These are phyloP conservation scores for Ganoderma leucocontextum DNA, from an alignment of 1,284 basidiomycete genomes.

Conservation along the genomic window DNA sequence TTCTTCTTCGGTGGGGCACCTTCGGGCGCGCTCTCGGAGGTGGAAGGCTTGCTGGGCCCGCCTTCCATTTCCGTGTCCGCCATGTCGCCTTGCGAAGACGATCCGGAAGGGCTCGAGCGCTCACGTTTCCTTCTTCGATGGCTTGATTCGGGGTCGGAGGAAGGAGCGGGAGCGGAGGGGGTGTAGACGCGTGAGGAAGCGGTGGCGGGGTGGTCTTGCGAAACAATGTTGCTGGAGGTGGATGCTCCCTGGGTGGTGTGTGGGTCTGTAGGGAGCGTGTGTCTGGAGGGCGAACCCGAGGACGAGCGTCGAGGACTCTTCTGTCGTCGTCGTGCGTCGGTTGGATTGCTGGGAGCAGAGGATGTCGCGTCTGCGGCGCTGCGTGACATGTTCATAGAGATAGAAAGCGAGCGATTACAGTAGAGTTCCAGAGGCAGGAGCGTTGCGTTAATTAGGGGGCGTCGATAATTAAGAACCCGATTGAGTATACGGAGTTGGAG, in stretches of 20 bases:
- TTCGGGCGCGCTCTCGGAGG: conserved; percentile 33
- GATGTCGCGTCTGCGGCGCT: conserved; percentile 33
- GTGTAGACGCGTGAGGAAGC: conserved; percentile 24
- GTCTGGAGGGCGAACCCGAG: conserved; percentile 28
- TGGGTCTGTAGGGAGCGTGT: conserved; percentile 32
- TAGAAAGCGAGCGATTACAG: conserved; percentile 39
- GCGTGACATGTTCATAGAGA: conserved; percentile 37
- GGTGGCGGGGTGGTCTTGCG: conserved; percentile 20
- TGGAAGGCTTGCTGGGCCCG: conserved; percentile 36
- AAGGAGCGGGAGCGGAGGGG: conserved; percentile 17
- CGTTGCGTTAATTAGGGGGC: conserved; percentile 40
- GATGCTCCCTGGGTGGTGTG: conserved; percentile 29
- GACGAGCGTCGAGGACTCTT: conserved; percentile 23
- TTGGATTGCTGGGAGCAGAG: conserved; percentile 33
- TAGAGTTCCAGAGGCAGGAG: conserved; percentile 29
- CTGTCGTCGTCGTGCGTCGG: conserved; percentile 29
- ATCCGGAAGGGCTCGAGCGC: conserved; percentile 42
- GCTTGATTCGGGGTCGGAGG: conserved; percentile 27
- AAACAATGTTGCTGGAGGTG: conserved; percentile 24
- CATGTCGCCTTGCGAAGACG: conserved; percentile 46
- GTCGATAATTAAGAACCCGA: conserved; percentile 37
- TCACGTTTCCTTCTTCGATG: conserved; percentile 27
- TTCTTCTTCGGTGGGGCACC: conserved; percentile 69
- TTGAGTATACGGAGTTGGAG: conserved; percentile 41
- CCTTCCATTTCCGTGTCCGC: conserved; percentile 45